Evolutionary conservation across 257 asterid species (phyloP), one percentile per base, ranked within the genome.

Genomic region (Cruciata laevipes): DNA sequence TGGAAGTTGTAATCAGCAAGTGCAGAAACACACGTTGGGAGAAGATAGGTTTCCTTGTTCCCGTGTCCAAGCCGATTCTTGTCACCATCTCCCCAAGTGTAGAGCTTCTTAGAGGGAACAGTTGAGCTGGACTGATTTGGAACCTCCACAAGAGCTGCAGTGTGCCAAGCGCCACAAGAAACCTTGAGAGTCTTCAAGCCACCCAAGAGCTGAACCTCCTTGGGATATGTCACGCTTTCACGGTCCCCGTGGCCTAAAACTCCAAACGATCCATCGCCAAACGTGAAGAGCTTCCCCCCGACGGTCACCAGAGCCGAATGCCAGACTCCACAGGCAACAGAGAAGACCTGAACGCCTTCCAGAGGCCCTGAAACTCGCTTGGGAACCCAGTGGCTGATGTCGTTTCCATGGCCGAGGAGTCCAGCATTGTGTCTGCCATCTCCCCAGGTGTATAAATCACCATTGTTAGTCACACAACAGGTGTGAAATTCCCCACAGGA

Each of bases 51-150:
- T 13, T 88, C 90, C 72, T 90, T 93, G 74, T 80, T 79, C 51
- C 95, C 96, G 63, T 93, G 97, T 0, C 99, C 99, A 23, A 93
- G 73, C n/a, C 87, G 81, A 38, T 85, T 21, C 71, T 87, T 86
- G 75, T 86, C 97, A 0, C 99, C 99, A 65, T 90, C 97, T 1
- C 99, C 99, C 99, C 97, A 93, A 0, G 96, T 90, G 81, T 88
- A 93, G 12, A 93, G 42, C 83, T 93, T 93, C 75, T 91, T 81
- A 5, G 96, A 84, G 51, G 84, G 60, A 62, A 73, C 74, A 69
- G 38, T 78, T 20, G 86, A 47, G 42, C 87, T 84, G 2, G 80
- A 27, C 69, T 79, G 95, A 70, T 78, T 86, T 1, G 84, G 65
- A 56, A 86, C 86, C 71, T 88, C 99, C 59, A 93, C 79, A 67